phyloP scores from a whole-genome alignment of 108 stramenopile species.

The Conticribra guillardii region DNA sequence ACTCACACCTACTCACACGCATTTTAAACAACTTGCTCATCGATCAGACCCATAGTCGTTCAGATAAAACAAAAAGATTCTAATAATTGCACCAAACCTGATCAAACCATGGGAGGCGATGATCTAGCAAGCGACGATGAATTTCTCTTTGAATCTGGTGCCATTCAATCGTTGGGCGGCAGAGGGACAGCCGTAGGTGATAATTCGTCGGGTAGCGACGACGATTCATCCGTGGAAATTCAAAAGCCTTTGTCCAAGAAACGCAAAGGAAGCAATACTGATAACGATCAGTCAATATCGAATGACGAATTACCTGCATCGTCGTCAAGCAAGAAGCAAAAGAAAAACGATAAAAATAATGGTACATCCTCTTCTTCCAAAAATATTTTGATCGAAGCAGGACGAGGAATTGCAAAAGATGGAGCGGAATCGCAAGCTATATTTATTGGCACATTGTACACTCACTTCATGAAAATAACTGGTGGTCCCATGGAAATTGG shows the following conservation, averaged over 20 bases:
- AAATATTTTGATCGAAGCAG: constrained; percentile 49
- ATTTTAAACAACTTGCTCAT: too few relatives aligned
- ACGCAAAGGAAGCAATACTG: constrained; percentile 10
- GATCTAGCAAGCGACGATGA: constrained; percentile 86
- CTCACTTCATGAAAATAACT: constrained; percentile 37
- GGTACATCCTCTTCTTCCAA: constrained; percentile 28
- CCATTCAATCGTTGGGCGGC: not conserved
- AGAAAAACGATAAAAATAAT: constrained; percentile 24
- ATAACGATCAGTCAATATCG: not conserved
- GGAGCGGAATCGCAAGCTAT: constrained; percentile 29
- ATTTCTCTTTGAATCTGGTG: constrained; percentile 52
- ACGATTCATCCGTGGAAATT: not conserved
- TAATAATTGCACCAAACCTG: not conserved
- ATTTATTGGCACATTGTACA: constrained; percentile 45
- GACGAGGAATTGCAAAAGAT: constrained; percentile 51
- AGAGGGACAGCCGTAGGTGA: constrained; percentile 11
- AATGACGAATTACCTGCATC: not conserved
- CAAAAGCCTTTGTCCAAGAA: constrained; percentile 27
- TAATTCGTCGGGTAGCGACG: constrained; percentile 17
- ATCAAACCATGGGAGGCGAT: constrained; percentile 77
- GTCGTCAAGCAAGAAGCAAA: constrained; percentile 45
- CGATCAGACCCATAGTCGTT: too few relatives aligned
- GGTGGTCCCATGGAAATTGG: not conserved
- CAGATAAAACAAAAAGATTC: too few relatives aligned
- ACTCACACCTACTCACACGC: too few relatives aligned